A percentile compares a stretch with the other conserved stretches of the same genome.
phyloP scores from a whole-genome alignment of 257 asterid species.

The Ophiorrhiza pumila region DNA sequence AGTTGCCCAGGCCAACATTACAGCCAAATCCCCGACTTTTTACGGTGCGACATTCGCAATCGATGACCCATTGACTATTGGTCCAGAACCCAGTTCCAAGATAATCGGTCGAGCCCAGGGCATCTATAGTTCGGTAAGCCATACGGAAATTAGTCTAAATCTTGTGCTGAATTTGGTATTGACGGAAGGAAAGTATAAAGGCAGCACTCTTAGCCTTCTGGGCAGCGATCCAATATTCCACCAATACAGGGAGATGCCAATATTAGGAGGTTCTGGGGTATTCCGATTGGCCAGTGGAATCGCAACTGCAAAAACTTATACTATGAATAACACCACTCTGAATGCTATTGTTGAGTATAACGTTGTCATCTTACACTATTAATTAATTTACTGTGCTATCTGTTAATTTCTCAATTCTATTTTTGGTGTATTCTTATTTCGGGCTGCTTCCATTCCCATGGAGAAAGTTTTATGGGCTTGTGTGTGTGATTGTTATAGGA shows the following conservation, averaged over 20 bases:
- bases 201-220: neutral
- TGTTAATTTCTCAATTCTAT: neutral
- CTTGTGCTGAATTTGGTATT: neutral
- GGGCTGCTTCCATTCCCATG: too few species aligned
- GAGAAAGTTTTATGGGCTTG: too few species aligned
- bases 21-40: slow-evolving; percentile 26
- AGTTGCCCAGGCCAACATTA: slow-evolving; percentile 37
- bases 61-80: slow-evolving; percentile 57
- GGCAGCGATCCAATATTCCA: neutral
- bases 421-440: too few species aligned
- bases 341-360: slow-evolving; percentile 47
- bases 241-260: neutral
- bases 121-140: neutral
- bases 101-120: slow-evolving; percentile 7
- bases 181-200: neutral
- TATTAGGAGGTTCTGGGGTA: neutral
- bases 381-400: slow-evolving; percentile 1
- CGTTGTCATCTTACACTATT: slow-evolving; percentile 27
- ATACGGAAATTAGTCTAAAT: neutral
- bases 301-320: neutral
- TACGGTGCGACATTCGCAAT: slow-evolving; percentile 43
- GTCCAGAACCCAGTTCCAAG: slow-evolving; percentile 31
- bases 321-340: slow-evolving; percentile 3
- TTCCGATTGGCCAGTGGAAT: slow-evolving; percentile 8
- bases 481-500: too few species aligned